These are phyloP conservation scores for Nemania serpens DNA, from an alignment of 2,329 filamentous ascomycete genomes.

Conservation along the genomic window DNA sequence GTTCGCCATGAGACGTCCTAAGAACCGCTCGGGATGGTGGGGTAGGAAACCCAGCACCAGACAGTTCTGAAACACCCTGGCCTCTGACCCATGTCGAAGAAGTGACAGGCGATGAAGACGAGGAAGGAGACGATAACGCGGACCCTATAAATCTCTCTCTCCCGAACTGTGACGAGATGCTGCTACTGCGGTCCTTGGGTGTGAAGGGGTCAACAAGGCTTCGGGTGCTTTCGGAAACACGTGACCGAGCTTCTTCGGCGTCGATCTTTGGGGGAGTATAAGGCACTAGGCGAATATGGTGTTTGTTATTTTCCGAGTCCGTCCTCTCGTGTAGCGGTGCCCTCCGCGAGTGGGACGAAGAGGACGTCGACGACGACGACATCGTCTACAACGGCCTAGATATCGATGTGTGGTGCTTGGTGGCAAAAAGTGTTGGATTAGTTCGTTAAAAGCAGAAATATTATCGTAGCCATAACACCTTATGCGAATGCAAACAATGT, in stretches of 20 bases:
- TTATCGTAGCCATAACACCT: slow-evolving; percentile 33
- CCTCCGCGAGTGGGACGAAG: slow-evolving; percentile 35
- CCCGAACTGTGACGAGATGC: slow-evolving; percentile 32
- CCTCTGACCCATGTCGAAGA: slow-evolving; percentile 46
- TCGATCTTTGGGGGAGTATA: slow-evolving; percentile 52
- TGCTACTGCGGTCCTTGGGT: slow-evolving; percentile 26
- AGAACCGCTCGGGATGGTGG: slow-evolving; percentile 45
- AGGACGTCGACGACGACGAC: slow-evolving; percentile 41
- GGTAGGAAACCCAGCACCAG: slow-evolving; percentile 40
- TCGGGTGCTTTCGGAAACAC: slow-evolving; percentile 25
- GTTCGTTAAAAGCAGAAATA: slow-evolving; percentile 23
- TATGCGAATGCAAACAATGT: slow-evolving; percentile 17
- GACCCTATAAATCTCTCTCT: slow-evolving; percentile 41
- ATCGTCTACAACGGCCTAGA: slow-evolving; percentile 36
- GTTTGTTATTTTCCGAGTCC: slow-evolving; percentile 48
- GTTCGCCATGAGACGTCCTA: slow-evolving; percentile 45
- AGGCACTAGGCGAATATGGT: slow-evolving; percentile 54
- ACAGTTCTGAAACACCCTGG: slow-evolving; percentile 51
- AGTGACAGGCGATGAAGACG: slow-evolving; percentile 39
- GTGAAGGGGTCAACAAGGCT: slow-evolving; percentile 27
- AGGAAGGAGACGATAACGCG: slow-evolving; percentile 43
- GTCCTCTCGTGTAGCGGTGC: slow-evolving; percentile 47
- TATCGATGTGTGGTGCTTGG: slow-evolving; percentile 15
- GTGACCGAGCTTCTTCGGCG: slow-evolving; percentile 32
- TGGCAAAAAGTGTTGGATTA: slow-evolving; percentile 24